Percentiles rank a stretch among this genome's conserved stretches.
phyloP scores from a whole-genome alignment of 148 eudicot genomes.

The Heliamphora exappendiculata region DNA sequence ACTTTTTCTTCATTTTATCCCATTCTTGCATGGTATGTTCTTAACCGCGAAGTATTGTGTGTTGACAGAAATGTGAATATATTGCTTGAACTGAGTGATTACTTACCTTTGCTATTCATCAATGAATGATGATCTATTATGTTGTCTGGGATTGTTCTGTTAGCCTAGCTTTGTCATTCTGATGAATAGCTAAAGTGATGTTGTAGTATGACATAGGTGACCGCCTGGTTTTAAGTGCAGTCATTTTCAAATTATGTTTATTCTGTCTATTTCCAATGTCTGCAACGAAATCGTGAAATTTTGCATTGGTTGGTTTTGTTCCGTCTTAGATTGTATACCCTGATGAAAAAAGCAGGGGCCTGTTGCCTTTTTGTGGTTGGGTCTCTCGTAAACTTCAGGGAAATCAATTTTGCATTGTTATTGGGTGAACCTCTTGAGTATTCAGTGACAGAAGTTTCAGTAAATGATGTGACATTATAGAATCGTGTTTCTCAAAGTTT shows the following conservation, averaged over 20 bases:
- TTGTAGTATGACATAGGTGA: background rate
- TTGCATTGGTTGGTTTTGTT: background rate
- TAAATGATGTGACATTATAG: conserved; percentile 28
- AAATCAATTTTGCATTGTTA: conserved; percentile 32
- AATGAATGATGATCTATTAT: background rate
- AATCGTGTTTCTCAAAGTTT: too few relatives aligned
- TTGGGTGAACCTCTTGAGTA: conserved; percentile 37
- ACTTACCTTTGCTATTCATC: background rate
- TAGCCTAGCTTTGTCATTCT: background rate
- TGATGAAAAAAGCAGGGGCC: conserved; percentile 41
- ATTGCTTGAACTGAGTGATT: background rate
- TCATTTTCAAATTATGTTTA: background rate
- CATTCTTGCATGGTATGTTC: too few relatives aligned
- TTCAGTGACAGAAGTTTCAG: conserved; percentile 29
- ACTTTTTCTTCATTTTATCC: too few relatives aligned
- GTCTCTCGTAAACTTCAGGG: conserved; percentile 40
- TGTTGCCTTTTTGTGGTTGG: conserved; percentile 21
- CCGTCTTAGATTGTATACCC: background rate
- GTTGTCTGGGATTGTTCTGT: background rate
- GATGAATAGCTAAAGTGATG: background rate
- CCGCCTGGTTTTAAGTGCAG: background rate
- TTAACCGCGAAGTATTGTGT: background rate
- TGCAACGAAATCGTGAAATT: background rate
- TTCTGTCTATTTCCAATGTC: background rate
- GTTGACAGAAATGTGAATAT: too few relatives aligned